These are phyloP conservation scores for Zymoseptoria crescenta DNA, from an alignment of 2,329 filamentous ascomycete species.

Conservation along the genomic window DNA sequence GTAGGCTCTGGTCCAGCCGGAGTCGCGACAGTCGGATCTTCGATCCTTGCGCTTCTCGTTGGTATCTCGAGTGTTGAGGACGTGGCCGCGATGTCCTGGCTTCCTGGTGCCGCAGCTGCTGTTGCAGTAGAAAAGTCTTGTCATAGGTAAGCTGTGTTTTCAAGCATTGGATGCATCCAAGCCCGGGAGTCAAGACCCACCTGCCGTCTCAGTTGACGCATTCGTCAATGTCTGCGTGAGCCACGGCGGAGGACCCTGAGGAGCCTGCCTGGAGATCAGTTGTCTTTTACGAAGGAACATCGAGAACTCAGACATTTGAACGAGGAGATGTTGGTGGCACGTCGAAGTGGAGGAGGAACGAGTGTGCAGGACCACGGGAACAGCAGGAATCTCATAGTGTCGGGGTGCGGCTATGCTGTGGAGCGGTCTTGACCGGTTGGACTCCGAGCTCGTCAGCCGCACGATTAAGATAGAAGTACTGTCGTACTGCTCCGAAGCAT, in stretches of 20 bases:
- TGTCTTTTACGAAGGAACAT: not conserved
- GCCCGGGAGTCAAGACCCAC: not conserved
- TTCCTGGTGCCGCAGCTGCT: no score
- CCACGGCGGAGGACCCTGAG: not conserved
- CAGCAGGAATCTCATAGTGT: not conserved
- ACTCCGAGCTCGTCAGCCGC: not conserved
- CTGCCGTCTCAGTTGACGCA: not conserved
- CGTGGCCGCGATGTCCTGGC: not conserved
- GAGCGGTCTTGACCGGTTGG: not conserved
- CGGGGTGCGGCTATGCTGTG: not conserved
- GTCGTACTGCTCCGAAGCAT: not conserved
- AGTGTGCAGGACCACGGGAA: not conserved
- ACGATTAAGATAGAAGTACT: not conserved
- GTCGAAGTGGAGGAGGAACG: not conserved
- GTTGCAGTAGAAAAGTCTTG: not conserved
- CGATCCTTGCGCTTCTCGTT: not conserved
- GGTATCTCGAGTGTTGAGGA: not conserved
- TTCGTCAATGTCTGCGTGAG: not conserved
- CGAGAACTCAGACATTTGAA: not conserved
- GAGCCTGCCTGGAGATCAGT: not conserved
- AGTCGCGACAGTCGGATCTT: not conserved
- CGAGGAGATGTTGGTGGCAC: not conserved
- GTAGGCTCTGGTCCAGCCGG: not conserved
- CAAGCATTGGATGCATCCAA: not conserved
- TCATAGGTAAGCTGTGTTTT: not conserved